Evolutionary conservation across 129 eudicot genomes (phyloP), one percentile per base, ranked within the genome.

Genomic region (Tanacetum coccineum): DNA sequence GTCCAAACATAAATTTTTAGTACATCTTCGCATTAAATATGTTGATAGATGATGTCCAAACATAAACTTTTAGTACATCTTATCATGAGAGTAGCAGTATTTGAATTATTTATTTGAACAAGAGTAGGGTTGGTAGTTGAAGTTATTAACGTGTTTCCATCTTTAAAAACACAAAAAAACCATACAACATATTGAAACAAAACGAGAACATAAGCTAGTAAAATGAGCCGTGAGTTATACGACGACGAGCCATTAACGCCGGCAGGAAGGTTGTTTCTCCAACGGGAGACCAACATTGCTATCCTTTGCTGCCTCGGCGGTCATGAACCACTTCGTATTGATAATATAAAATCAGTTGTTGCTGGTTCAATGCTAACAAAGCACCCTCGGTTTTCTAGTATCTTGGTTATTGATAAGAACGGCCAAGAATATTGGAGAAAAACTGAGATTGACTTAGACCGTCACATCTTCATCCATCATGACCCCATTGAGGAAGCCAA

Each of bases 301-400:
- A 81, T 89, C 59, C 52, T 74, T 44, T 80, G 82, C 72, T 67
- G 76, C 59, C 14, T 87, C 51, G 84, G 77, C 22, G 50, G 70
- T 10, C 60, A 66, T n/a, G 13, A 80, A 66, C 95, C 86, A 3
- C 70, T 87, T 46, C 70, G 81, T 62, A 52, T 81, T 25, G 84
- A 74, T 0, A 73, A 81, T 61, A 59, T 87, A 22, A 80, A 66
- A 68, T 10, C 76, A 42, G 91, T 76, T 13, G 45, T 84, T 3
- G 62, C 77, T 12, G 79, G 44, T 73, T 84, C 91, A 2, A 25
- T 78, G 42, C 42, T 87, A 67, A 40, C 74, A 30, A 78, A 77
- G 13, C 95, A 84, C 73, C 95, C 95, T 0, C 70, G 95, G 30
- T 80, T 87, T 73, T 64, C 79, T 46, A 84, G 91, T 59, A 77